phyloP scores from a whole-genome alignment of 2,329 filamentous ascomycete species.

The Stachybotrys chartarum region DNA sequence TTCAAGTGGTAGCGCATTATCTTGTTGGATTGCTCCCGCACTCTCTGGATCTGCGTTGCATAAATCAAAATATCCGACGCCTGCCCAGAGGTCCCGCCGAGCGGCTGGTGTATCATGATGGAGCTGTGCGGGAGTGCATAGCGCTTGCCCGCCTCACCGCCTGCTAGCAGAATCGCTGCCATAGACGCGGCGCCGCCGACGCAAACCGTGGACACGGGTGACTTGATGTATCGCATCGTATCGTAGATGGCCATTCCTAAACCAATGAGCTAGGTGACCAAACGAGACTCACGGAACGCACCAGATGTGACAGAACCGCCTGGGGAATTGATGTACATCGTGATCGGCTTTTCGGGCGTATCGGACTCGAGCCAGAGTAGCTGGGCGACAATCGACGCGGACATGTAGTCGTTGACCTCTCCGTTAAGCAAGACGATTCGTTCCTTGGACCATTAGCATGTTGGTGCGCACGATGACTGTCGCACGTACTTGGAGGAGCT shows the following conservation, averaged over 20 bases:
- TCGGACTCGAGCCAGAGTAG: slow-evolving; percentile 97
- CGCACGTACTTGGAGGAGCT: slow-evolving; percentile 59
- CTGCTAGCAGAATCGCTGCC: slow-evolving; percentile 82
- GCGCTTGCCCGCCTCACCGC: slow-evolving; percentile 76
- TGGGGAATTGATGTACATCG: slow-evolving; percentile 95
- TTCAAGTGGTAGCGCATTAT: slow-evolving; percentile 88
- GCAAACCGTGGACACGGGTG: slow-evolving; percentile 89
- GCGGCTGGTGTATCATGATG: slow-evolving; percentile 96
- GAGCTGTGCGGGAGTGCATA: slow-evolving; percentile 88
- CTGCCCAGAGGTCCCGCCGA: slow-evolving; percentile 61
- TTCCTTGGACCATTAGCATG: slow-evolving; percentile 47
- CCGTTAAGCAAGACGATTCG: slow-evolving; percentile 93
- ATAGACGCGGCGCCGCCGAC: slow-evolving; percentile 92
- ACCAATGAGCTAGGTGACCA: neutral
- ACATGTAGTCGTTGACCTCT: slow-evolving; percentile 80
- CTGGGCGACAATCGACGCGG: slow-evolving; percentile 91
- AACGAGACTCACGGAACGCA: slow-evolving; percentile 14
- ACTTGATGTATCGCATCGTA: slow-evolving; percentile 95
- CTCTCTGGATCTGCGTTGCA: slow-evolving; percentile 88
- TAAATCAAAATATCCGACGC: slow-evolving; percentile 89
- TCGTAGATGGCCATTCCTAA: slow-evolving; percentile 83
- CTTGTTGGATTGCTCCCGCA: slow-evolving; percentile 77
- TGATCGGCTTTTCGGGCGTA: slow-evolving; percentile 88
- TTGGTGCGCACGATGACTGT: neutral
- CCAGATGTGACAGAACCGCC: slow-evolving; percentile 80